Percentiles rank a stretch among this genome's conserved stretches.
Evolutionary conservation across 2,329 filamentous ascomycete species (phyloP).

Genomic region (Xylariaceae sp.): DNA sequence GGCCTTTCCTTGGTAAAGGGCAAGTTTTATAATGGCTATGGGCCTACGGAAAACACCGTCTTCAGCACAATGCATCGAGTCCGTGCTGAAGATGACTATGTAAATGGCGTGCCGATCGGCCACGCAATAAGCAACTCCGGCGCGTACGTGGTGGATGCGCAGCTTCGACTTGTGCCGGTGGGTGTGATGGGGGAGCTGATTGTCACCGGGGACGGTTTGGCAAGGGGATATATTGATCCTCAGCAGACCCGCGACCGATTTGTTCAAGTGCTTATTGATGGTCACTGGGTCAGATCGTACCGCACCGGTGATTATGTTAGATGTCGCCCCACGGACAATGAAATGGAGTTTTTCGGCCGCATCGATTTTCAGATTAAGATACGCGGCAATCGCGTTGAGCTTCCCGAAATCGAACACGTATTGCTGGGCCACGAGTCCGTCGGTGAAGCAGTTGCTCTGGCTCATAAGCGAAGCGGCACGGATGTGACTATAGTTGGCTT

Average conservation of each 20-base stretch:
- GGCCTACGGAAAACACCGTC: constrained; percentile 19
- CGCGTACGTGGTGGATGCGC: constrained; percentile 13
- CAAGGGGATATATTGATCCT: constrained; percentile 11
- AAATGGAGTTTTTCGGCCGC: constrained; percentile 19
- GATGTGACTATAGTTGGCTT: constrained; percentile 18
- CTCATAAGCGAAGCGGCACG: constrained; percentile 8
- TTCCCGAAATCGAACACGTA: constrained; percentile 16
- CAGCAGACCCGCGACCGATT: constrained; percentile 5
- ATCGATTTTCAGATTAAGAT: constrained; percentile 23
- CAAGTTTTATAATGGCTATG: constrained; percentile 15
- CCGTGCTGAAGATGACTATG: constrained; percentile 5
- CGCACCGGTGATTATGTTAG: constrained; percentile 11
- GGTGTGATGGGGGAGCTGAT: constrained; percentile 21
- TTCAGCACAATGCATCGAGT: constrained; percentile 15
- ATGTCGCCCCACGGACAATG: constrained; percentile 1
- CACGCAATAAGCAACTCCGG: constrained; percentile 17
- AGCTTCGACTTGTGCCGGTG: constrained; percentile 7
- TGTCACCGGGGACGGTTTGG: constrained; percentile 17
- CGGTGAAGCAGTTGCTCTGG: constrained; percentile 16
- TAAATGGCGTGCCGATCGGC: constrained; percentile 19
- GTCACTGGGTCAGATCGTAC: constrained; percentile 9
- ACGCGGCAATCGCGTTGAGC: constrained; percentile 17
- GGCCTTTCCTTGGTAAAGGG: no score
- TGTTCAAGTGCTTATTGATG: constrained; percentile 7
- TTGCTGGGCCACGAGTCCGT: constrained; percentile 11